Conservation (phyloP, 129 eudicot genomes). For the Flaveria robusta region DNA sequence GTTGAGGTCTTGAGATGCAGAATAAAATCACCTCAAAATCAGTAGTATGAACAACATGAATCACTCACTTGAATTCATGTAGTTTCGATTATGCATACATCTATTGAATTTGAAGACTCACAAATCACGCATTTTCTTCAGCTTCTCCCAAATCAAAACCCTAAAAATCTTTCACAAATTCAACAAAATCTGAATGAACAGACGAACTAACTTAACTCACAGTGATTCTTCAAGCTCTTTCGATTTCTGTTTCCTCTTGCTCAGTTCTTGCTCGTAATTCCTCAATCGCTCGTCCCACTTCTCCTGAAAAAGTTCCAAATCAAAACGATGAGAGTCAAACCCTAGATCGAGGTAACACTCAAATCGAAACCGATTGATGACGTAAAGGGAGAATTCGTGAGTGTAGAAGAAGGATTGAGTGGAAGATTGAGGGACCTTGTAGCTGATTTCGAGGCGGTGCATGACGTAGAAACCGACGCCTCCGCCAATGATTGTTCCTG, state of each 20-base stretch:
- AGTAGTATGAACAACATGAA: slow-evolving; percentile 1
- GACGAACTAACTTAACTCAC: slow-evolving; percentile 23
- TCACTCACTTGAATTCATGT: slow-evolving; percentile 6
- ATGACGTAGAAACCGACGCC: slow-evolving; percentile 71
- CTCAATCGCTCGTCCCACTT: slow-evolving; percentile 91
- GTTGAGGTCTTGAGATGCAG: too few relatives aligned
- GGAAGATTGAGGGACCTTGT: slow-evolving; percentile 90
- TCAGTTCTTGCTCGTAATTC: slow-evolving; percentile 75
- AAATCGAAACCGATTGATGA: not conserved
- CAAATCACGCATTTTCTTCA: slow-evolving; percentile 6
- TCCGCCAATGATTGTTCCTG: slow-evolving; percentile 85
- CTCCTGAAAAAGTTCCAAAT: slow-evolving; percentile 48
- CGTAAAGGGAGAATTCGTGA: not conserved
- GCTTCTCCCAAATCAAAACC: not conserved
- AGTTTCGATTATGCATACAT: not conserved
- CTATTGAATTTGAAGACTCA: not conserved
- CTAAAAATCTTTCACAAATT: slow-evolving; percentile 12
- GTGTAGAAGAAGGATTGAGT: not conserved
- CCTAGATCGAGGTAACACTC: not conserved
- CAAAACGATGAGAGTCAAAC: not conserved
- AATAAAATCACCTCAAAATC: slow-evolving; percentile 6
- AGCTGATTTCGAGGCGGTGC: slow-evolving; percentile 82
- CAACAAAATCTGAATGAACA: not conserved
- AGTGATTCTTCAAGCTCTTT: slow-evolving; percentile 38
- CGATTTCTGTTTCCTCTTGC: slow-evolving; percentile 45